These are phyloP conservation scores for Syzygium syzygioides DNA, from an alignment of 441 rosid genomes.

Conservation along the genomic window DNA sequence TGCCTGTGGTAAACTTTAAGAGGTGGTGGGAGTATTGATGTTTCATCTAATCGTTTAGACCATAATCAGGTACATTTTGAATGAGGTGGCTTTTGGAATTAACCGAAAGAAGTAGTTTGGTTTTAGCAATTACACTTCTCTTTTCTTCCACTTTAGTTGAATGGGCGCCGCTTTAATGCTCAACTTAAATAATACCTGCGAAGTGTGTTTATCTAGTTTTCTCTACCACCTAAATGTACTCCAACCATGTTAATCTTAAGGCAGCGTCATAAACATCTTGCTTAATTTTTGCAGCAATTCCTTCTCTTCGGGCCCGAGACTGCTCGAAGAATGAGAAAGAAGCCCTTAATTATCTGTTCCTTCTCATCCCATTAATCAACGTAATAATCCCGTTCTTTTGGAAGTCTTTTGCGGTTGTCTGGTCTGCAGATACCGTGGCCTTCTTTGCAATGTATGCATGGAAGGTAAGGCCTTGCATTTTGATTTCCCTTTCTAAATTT, in stretches of 20 bases:
- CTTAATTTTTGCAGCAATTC: slow-evolving; percentile 54
- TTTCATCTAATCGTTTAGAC: background rate
- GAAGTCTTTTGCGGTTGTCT: slow-evolving; percentile 87
- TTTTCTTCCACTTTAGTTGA: background rate
- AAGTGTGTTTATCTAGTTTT: background rate
- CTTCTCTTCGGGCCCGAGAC: slow-evolving; percentile 90
- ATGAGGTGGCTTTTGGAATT: background rate
- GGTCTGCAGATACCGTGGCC: slow-evolving; percentile 89
- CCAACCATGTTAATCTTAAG: background rate
- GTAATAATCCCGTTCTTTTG: slow-evolving; percentile 82
- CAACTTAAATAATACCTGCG: background rate
- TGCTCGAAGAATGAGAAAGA: slow-evolving; percentile 91
- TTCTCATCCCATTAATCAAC: slow-evolving; percentile 72
- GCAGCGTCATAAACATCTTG: background rate
- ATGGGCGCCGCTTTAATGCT: background rate
- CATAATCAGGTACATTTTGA: background rate
- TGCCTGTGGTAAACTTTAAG: background rate
- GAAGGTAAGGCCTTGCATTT: slow-evolving; percentile 56
- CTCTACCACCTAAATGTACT: background rate
- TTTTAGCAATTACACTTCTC: background rate
- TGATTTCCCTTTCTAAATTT: background rate
- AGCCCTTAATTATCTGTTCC: slow-evolving; percentile 89
- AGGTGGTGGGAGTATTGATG: background rate
- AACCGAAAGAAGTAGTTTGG: background rate
- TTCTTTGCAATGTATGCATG: slow-evolving; percentile 94